Conservation (phyloP, 306 rosid genomes). For the Neltuma alba region DNA sequence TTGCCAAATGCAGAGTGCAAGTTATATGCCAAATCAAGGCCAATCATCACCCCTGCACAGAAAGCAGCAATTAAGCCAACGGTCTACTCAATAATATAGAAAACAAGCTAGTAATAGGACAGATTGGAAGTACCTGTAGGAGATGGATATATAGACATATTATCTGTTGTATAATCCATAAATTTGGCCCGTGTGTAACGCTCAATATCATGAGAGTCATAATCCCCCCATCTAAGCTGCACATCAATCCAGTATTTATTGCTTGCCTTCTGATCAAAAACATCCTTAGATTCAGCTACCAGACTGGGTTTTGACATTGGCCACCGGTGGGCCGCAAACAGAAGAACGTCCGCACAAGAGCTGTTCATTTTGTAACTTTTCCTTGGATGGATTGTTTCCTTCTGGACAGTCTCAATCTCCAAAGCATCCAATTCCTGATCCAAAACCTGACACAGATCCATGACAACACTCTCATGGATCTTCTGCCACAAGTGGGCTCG, state of each 20-base stretch:
- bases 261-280: conserved; percentile 98
- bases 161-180: conserved; percentile 98
- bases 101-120: not conserved
- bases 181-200: conserved; percentile 98
- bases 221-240: conserved; percentile 99
- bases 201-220: conserved; percentile 98
- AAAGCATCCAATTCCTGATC: conserved; percentile 99
- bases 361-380: conserved; percentile 99
- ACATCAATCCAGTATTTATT: conserved; percentile 98
- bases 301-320: conserved; percentile 99
- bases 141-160: conserved; percentile 98
- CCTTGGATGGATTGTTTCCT: conserved; percentile 98
- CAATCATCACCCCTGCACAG: conserved; percentile 95
- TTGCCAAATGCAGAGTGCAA: conserved; percentile 98
- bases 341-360: conserved; percentile 97
- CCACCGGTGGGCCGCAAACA: conserved; percentile 99
- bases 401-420: conserved; percentile 99
- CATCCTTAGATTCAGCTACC: conserved; percentile 98
- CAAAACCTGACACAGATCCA: conserved; percentile 99
- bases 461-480: conserved; percentile 99
- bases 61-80: conserved; percentile 27
- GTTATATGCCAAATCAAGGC: conserved; percentile 93
- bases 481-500: conserved; percentile 99
- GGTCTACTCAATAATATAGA: not conserved
- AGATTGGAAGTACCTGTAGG: conserved; percentile 71